These are phyloP conservation scores for Kondoa malvinella DNA, from an alignment of 768 basidiomycete genomes.

Conservation along the genomic window DNA sequence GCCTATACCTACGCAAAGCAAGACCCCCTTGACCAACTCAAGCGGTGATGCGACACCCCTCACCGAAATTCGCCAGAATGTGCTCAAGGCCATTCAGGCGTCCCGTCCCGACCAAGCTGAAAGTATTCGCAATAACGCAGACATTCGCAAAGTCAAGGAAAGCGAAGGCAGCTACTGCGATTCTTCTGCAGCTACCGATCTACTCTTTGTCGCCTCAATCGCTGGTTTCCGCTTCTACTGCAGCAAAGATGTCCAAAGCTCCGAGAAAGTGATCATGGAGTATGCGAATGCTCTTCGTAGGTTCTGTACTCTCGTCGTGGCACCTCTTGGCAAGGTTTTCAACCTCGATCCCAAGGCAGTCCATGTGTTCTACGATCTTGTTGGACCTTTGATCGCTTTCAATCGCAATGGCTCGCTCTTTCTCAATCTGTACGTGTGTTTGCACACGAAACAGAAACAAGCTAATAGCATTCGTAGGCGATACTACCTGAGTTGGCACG, in stretches of 20 bases:
- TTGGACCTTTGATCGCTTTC: constrained; percentile 77
- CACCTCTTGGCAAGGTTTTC: constrained; percentile 56
- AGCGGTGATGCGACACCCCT: constrained; percentile 22
- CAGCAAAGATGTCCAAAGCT: constrained; percentile 13
- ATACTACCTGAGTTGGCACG: constrained; percentile 34
- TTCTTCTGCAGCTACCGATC: constrained; percentile 13
- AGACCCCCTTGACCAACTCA: constrained; percentile 33
- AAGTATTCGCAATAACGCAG: constrained; percentile 29
- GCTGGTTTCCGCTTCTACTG: constrained; percentile 23
- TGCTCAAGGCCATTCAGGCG: constrained; percentile 28
- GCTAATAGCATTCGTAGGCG: no score
- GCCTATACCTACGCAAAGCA: background rate
- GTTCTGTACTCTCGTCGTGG: constrained; percentile 30
- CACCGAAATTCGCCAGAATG: constrained; percentile 21
- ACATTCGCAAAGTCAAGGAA: constrained; percentile 32
- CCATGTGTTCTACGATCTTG: constrained; percentile 70
- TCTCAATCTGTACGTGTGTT: constrained; percentile 64
- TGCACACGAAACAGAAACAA: constrained; percentile 80
- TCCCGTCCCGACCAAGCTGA: constrained; percentile 32
- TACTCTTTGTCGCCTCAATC: constrained; percentile 20
- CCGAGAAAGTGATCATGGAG: constrained; percentile 9
- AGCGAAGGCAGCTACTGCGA: constrained; percentile 28
- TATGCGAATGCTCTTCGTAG: constrained; percentile 6
- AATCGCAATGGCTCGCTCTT: constrained; percentile 77
- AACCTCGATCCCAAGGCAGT: constrained; percentile 53